Evolutionary conservation across 2,329 filamentous ascomycete genomes (phyloP).

Genomic region (Aspergillus pseudotamarii): DNA sequence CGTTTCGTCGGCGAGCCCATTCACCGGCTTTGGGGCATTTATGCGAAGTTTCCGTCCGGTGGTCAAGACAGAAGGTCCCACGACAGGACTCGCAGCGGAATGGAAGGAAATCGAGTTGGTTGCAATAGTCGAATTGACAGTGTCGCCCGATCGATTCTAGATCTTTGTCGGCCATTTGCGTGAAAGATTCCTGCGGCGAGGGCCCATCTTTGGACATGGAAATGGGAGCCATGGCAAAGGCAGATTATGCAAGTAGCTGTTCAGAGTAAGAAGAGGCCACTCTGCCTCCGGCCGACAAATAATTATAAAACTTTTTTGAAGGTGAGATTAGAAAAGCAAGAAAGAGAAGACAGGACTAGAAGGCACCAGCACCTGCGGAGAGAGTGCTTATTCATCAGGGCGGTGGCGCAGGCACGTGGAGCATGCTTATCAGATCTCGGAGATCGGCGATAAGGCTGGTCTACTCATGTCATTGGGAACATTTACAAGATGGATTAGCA

Average conservation of each 20-base stretch:
- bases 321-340: background rate
- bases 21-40: slow-evolving; percentile 64
- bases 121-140: slow-evolving; percentile 89
- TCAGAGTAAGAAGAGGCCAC: background rate
- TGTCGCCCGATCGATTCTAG: slow-evolving; percentile 84
- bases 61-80: slow-evolving; percentile 86
- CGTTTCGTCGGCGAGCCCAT: slow-evolving; percentile 58
- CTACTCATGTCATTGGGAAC: background rate
- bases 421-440: slow-evolving; percentile 19
- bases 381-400: slow-evolving; percentile 23
- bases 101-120: slow-evolving; percentile 93
- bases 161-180: slow-evolving; percentile 63
- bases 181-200: slow-evolving; percentile 34
- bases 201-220: slow-evolving; percentile 24
- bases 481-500: background rate
- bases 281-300: background rate
- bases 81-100: slow-evolving; percentile 90
- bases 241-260: background rate
- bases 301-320: background rate
- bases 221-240: slow-evolving; percentile 28
- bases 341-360: slow-evolving; percentile 16
- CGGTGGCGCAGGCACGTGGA: slow-evolving; percentile 7
- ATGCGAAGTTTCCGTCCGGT: slow-evolving; percentile 84
- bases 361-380: slow-evolving; percentile 30
- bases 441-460: slow-evolving; percentile 20